Conservation (phyloP, 495 filamentous ascomycete species). For the Neurospora africana region DNA sequence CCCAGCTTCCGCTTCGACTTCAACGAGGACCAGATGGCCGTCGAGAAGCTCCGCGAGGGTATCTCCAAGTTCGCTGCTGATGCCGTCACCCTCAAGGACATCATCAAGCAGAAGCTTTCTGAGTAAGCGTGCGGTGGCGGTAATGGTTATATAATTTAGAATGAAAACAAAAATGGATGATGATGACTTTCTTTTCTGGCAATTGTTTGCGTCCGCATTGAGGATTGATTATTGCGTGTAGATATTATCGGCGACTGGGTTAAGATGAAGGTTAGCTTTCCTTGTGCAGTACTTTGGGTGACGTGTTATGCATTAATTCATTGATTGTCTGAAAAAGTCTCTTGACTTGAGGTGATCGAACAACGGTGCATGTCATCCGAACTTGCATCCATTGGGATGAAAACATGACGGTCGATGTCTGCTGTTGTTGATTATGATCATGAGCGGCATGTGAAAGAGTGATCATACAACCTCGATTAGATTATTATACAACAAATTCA, state of each 20-base stretch:
- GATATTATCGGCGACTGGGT: background rate
- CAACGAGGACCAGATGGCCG: constrained; percentile 98
- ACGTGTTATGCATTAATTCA: background rate
- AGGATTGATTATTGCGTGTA: background rate
- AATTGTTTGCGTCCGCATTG: background rate
- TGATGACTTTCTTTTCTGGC: background rate
- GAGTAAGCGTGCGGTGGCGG: constrained; percentile 14
- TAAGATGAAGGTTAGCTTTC: background rate
- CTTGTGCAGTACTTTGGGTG: background rate
- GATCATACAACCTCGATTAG: background rate
- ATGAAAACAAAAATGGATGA: constrained; percentile 2
- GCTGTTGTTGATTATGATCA: background rate
- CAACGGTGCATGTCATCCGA: background rate
- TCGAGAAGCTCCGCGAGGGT: constrained; percentile 96
- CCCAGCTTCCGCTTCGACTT: constrained; percentile 92
- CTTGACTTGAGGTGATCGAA: background rate
- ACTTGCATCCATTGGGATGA: background rate
- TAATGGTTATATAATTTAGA: background rate
- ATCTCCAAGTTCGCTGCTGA: constrained; percentile 99
- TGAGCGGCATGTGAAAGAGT: background rate
- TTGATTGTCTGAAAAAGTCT: background rate
- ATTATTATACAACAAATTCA: background rate
- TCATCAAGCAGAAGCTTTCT: constrained; percentile 74
- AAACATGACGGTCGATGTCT: background rate
- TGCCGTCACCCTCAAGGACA: constrained; percentile 84